phyloP scores from a whole-genome alignment of 2,329 filamentous ascomycete genomes.

The Epichloe hybrida region DNA sequence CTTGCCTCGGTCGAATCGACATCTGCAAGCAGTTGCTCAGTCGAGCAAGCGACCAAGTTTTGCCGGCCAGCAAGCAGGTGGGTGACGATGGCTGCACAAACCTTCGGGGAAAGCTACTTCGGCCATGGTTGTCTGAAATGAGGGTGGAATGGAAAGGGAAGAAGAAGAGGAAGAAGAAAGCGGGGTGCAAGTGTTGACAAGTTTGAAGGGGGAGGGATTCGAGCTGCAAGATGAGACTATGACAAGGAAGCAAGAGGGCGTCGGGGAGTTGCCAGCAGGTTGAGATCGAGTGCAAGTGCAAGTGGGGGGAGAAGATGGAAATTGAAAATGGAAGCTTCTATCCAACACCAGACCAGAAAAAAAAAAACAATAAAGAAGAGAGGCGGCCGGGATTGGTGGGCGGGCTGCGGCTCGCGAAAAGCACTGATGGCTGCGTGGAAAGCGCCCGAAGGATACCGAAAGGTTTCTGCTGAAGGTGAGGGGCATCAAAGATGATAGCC shows the following conservation, averaged over 20 bases:
- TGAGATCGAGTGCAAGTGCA: too few species aligned
- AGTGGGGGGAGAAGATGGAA: not conserved
- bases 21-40: not conserved
- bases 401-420: conserved; percentile 1
- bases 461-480: not conserved
- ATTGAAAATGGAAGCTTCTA: conserved; percentile 1
- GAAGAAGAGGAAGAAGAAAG: not conserved
- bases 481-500: not conserved
- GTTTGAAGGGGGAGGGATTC: not conserved
- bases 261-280: not conserved
- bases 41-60: not conserved
- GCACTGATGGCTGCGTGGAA: conserved; percentile 4
- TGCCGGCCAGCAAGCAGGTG: not conserved
- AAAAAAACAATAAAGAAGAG: not conserved
- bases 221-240: not conserved
- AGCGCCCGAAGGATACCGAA: conserved; percentile 7
- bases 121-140: conserved; percentile 11
- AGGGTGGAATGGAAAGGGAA: not conserved
- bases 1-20: not conserved
- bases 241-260: not conserved
- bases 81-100: conserved; percentile 10
- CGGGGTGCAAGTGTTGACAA: not conserved
- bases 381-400: conserved; percentile 1
- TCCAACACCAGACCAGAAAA: too few species aligned
- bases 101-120: conserved; percentile 25